These are phyloP conservation scores for Saccharomycopsis fermentans DNA, from an alignment of 805 yeast species.

Conservation along the genomic window DNA sequence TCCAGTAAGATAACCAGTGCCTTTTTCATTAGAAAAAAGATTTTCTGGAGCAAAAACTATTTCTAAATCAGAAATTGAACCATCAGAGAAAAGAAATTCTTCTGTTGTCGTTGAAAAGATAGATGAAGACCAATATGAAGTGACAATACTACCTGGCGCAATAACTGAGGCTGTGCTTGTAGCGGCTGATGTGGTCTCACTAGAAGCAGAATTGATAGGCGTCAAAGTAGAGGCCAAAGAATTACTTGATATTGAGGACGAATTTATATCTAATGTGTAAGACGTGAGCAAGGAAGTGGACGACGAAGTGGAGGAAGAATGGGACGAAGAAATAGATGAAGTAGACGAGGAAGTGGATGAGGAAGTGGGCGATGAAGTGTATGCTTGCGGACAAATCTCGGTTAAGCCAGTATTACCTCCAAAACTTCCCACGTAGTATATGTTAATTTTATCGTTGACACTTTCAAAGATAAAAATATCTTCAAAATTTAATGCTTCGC, in stretches of 20 bases:
- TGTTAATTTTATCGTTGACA: background rate
- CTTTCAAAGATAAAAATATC: background rate
- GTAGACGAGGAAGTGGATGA: background rate
- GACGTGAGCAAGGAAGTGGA: background rate
- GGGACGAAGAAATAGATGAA: too few relatives aligned
- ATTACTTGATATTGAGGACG: background rate
- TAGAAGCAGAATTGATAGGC: too few relatives aligned
- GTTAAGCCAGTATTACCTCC: background rate
- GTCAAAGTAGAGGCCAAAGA: too few relatives aligned
- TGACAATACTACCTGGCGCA: background rate
- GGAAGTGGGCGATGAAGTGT: background rate
- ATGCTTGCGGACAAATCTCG: background rate
- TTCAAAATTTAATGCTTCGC: background rate
- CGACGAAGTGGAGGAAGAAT: background rate
- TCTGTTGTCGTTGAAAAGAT: background rate
- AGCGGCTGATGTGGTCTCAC: background rate
- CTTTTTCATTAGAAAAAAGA: background rate
- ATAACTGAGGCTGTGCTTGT: background rate
- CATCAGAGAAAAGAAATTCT: background rate
- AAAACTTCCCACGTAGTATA: background rate
- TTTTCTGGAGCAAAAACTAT: background rate
- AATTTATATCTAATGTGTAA: background rate
- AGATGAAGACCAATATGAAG: background rate
- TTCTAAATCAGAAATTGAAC: background rate
- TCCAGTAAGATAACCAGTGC: background rate